Conservation (phyloP, 352 stramenopile species). For the Phytophthora pseudosyringae region DNA sequence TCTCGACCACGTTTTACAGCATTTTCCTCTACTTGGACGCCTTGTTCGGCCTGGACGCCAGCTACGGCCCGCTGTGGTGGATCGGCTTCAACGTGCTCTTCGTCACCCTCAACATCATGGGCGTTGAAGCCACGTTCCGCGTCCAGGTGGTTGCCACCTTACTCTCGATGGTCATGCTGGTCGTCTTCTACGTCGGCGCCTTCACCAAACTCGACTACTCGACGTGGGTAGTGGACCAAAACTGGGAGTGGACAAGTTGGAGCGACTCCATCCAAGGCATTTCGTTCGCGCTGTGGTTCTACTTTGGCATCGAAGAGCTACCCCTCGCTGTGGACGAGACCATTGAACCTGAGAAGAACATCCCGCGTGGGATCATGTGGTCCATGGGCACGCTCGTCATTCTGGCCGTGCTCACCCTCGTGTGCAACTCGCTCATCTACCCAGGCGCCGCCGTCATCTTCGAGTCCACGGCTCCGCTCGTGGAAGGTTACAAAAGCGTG, state of each 20-base stretch:
- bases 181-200: constrained; percentile 69
- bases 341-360: constrained; percentile 74
- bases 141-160: constrained; percentile 63
- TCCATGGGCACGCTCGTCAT: constrained; percentile 62
- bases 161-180: constrained; percentile 52
- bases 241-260: constrained; percentile 57
- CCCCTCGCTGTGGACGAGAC: constrained; percentile 77
- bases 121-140: constrained; percentile 65
- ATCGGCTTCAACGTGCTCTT: constrained; percentile 64
- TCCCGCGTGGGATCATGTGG: constrained; percentile 60
- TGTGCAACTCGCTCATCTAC: constrained; percentile 65
- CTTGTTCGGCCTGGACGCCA: constrained; percentile 48
- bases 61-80: constrained; percentile 62
- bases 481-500: constrained; percentile 73
- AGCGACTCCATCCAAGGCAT: constrained; percentile 58
- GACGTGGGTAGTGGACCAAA: constrained; percentile 55
- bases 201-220: constrained; percentile 58
- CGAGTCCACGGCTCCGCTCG: constrained; percentile 47
- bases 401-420: constrained; percentile 57
- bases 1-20: constrained; percentile 50
- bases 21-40: constrained; percentile 70
- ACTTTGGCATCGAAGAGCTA: constrained; percentile 78
- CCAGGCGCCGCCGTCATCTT: constrained; percentile 51
- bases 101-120: constrained; percentile 62
- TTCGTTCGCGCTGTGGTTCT: constrained; percentile 77